Evolutionary conservation across 208 protist species (phyloP).

Genomic region (Porcisia hertigi): DNA sequence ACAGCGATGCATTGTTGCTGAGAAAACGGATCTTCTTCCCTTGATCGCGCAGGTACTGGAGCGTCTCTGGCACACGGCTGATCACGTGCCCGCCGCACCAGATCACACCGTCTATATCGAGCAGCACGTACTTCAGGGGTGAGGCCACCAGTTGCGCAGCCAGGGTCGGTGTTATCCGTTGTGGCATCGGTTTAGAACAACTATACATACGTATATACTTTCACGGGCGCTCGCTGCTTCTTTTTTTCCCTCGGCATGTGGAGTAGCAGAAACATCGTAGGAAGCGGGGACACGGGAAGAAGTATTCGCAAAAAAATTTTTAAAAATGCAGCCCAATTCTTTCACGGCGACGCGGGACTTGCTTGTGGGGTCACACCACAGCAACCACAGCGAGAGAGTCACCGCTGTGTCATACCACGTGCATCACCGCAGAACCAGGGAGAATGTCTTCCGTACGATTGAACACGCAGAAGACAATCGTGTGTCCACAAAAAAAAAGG

Average conservation of each 20-base stretch:
- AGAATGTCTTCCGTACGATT: background rate
- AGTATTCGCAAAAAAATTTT: background rate
- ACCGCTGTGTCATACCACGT: no score
- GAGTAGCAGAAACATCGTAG: background rate
- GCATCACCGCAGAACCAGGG: no score
- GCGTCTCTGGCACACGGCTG: slow-evolving; percentile 45
- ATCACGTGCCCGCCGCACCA: slow-evolving; percentile 56
- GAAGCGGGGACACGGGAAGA: background rate
- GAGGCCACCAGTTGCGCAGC: slow-evolving; percentile 39
- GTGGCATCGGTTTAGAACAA: slow-evolving; percentile 14
- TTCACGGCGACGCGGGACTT: background rate
- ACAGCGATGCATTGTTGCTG: slow-evolving; percentile 73
- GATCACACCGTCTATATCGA: slow-evolving; percentile 78
- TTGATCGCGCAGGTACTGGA: slow-evolving; percentile 46
- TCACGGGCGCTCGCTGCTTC: background rate
- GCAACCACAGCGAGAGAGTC: background rate
- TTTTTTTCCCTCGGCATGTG: background rate
- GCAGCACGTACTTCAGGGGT: slow-evolving; percentile 56
- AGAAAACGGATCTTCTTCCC: slow-evolving; percentile 73
- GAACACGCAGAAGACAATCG: background rate
- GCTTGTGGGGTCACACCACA: background rate
- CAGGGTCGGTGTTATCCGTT: slow-evolving; percentile 21
- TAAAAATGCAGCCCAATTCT: no score
- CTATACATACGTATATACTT: background rate
- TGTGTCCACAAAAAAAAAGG: background rate